These are phyloP conservation scores for Fusarium torulosum DNA, from an alignment of 2,329 filamentous ascomycete species.

Conservation along the genomic window DNA sequence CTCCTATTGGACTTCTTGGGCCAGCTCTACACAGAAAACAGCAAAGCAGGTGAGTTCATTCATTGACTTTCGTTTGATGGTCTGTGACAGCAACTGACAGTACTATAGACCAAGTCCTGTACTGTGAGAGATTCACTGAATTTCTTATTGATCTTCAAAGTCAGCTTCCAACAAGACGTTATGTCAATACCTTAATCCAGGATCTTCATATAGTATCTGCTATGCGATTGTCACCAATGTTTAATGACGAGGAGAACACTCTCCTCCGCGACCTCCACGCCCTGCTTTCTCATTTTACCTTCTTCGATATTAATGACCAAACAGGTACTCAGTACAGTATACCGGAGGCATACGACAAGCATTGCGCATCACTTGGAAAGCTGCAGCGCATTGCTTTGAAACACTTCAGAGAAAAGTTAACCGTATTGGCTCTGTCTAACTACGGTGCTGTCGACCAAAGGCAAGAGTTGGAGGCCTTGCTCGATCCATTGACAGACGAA, in stretches of 20 bases:
- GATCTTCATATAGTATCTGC: slow-evolving; percentile 87
- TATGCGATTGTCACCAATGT: slow-evolving; percentile 82
- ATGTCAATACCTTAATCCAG: slow-evolving; percentile 88
- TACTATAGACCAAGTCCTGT: slow-evolving; percentile 73
- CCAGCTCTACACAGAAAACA: slow-evolving; percentile 72
- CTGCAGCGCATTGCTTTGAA: slow-evolving; percentile 84
- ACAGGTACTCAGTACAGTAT: slow-evolving; percentile 81
- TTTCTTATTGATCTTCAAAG: slow-evolving; percentile 91
- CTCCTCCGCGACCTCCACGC: slow-evolving; percentile 84
- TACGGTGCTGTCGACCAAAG: slow-evolving; percentile 88
- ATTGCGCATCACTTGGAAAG: slow-evolving; percentile 81
- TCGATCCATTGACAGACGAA: slow-evolving; percentile 78
- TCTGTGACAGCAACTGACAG: slow-evolving; percentile 31
- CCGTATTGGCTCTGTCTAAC: slow-evolving; percentile 92
- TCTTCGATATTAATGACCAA: slow-evolving; percentile 93
- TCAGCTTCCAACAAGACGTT: slow-evolving; percentile 91
- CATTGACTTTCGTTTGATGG: too few relatives aligned
- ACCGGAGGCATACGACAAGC: slow-evolving; percentile 80
- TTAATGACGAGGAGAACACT: slow-evolving; percentile 77
- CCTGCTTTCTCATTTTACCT: slow-evolving; percentile 87
- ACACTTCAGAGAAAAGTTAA: slow-evolving; percentile 89
- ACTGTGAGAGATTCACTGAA: slow-evolving; percentile 94
- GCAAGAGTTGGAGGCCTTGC: slow-evolving; percentile 80
- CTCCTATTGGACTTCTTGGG: slow-evolving; percentile 86
- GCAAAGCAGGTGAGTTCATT: slow-evolving; percentile 58